These are phyloP conservation scores for Talaromyces sp. DNA, from an alignment of 2,329 filamentous ascomycete genomes.

Conservation along the genomic window DNA sequence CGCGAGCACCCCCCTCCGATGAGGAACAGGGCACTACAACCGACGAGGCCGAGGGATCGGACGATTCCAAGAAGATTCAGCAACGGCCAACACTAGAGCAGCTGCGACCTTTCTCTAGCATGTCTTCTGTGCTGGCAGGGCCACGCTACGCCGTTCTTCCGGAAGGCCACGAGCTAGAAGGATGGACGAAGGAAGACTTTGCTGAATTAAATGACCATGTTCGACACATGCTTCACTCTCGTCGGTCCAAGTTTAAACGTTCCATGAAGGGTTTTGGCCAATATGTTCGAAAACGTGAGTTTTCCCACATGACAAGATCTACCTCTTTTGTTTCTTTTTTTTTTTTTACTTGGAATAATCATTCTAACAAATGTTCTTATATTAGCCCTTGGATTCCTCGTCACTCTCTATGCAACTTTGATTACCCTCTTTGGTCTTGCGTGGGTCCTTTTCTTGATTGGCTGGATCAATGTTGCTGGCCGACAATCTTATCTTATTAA, in stretches of 20 bases:
- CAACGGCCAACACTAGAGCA: conserved; percentile 30
- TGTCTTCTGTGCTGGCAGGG: conserved; percentile 69
- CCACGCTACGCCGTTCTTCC: conserved; percentile 79
- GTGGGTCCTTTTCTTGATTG: conserved; percentile 90
- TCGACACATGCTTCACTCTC: conserved; percentile 82
- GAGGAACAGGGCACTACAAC: conserved; percentile 30
- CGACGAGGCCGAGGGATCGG: conserved; percentile 29
- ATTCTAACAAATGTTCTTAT: neutral
- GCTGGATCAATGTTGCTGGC: conserved; percentile 80
- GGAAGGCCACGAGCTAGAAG: conserved; percentile 70
- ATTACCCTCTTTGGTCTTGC: conserved; percentile 84
- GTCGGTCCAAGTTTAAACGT: conserved; percentile 76
- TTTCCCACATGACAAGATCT: neutral
- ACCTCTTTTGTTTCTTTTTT: no score
- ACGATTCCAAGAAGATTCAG: conserved; percentile 26
- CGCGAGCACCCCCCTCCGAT: conserved; percentile 50
- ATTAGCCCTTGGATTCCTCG: conserved; percentile 75
- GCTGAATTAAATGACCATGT: conserved; percentile 82
- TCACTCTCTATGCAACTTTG: conserved; percentile 79
- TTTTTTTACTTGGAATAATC: no score
- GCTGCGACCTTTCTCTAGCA: conserved; percentile 55
- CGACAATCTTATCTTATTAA: conserved; percentile 70
- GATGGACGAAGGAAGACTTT: conserved; percentile 75
- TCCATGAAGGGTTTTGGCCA: conserved; percentile 77
- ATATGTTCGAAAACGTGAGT: conserved; percentile 71